Conservation (phyloP, 768 basidiomycete species). For the Kwoniella newhampshirensis region DNA sequence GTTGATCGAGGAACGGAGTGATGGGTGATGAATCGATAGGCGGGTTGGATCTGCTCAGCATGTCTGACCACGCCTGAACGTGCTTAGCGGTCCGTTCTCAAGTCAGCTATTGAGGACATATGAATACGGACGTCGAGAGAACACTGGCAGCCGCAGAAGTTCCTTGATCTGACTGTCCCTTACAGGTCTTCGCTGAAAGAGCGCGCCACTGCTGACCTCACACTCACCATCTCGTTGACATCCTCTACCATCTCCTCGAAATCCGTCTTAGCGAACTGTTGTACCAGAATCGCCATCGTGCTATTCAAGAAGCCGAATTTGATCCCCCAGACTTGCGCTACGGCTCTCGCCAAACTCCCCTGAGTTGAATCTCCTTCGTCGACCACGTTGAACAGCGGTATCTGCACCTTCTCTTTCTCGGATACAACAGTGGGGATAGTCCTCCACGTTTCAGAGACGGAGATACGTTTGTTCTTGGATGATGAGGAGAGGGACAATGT, state of each 20-base stretch:
- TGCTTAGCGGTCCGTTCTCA: slow-evolving; percentile 15
- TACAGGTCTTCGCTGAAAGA: too few relatives aligned
- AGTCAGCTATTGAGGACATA: too few relatives aligned
- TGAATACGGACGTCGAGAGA: too few relatives aligned
- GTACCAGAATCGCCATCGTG: slow-evolving; percentile 40
- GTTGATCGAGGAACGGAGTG: slow-evolving; percentile 46
- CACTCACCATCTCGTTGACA: slow-evolving; percentile 50
- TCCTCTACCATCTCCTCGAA: slow-evolving; percentile 50
- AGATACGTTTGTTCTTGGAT: slow-evolving; percentile 30
- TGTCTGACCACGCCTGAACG: slow-evolving; percentile 50
- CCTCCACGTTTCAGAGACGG: slow-evolving; percentile 36
- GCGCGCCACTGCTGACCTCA: too few relatives aligned
- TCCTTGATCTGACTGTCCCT: too few relatives aligned
- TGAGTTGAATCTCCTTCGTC: slow-evolving; percentile 48
- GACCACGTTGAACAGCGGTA: slow-evolving; percentile 50
- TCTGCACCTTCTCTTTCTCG: slow-evolving; percentile 25
- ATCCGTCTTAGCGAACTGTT: slow-evolving; percentile 50
- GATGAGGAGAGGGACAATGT: slow-evolving; percentile 17
- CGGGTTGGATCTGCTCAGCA: slow-evolving; percentile 46
- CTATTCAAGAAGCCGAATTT: slow-evolving; percentile 50
- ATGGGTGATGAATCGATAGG: slow-evolving; percentile 45
- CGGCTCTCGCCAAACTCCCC: slow-evolving; percentile 43
- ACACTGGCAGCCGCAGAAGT: too few relatives aligned
- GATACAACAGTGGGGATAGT: slow-evolving; percentile 33
- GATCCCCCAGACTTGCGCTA: slow-evolving; percentile 46